Conservation (phyloP, 257 asterid species). For the Cordia subcordata region DNA sequence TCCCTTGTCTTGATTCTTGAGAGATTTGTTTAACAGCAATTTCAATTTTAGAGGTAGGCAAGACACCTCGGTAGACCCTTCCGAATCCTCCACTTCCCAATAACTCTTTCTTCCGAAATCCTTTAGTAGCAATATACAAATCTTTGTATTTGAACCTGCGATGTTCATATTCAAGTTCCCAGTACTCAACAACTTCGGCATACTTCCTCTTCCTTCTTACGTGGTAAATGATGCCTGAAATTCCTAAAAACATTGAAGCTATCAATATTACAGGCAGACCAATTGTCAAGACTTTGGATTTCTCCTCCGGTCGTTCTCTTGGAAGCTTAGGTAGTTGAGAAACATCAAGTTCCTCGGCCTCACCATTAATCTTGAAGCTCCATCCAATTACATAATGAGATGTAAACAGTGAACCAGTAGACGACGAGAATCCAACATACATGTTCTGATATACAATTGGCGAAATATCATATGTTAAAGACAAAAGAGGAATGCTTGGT, state of each 20-base stretch:
- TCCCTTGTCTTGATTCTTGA: conserved; percentile 49
- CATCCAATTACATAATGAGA: conserved; percentile 77
- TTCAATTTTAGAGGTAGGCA: conserved; percentile 37
- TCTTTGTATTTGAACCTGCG: conserved; percentile 55
- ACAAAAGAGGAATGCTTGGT: conserved; percentile 39
- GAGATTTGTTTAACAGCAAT: conserved; percentile 66
- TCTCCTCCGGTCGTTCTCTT: conserved; percentile 18
- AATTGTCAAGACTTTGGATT: conserved; percentile 31
- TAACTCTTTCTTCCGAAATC: conserved; percentile 47
- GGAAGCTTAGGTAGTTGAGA: conserved; percentile 32
- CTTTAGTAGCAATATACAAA: conserved; percentile 55
- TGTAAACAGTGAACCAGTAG: conserved; percentile 54
- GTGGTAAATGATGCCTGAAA: conserved; percentile 17
- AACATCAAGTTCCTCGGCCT: conserved; percentile 29
- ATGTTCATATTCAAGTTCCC: conserved; percentile 71
- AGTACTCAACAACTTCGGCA: conserved; percentile 53
- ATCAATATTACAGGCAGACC: conserved; percentile 25
- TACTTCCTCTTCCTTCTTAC: conserved; percentile 23
- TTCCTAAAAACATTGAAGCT: conserved; percentile 3
- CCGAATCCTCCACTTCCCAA: conserved; percentile 81
- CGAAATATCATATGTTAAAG: conserved; percentile 8
- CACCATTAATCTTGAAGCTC: conserved; percentile 58
- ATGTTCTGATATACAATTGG: conserved; percentile 17
- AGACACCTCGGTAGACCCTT: conserved; percentile 54
- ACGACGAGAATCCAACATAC: conserved; percentile 64